A percentile compares a stretch with the other conserved stretches of the same genome.
These are phyloP conservation scores for Cutaneotrichosporon curvatum DNA, from an alignment of 1,284 basidiomycete genomes.

Conservation along the genomic window DNA sequence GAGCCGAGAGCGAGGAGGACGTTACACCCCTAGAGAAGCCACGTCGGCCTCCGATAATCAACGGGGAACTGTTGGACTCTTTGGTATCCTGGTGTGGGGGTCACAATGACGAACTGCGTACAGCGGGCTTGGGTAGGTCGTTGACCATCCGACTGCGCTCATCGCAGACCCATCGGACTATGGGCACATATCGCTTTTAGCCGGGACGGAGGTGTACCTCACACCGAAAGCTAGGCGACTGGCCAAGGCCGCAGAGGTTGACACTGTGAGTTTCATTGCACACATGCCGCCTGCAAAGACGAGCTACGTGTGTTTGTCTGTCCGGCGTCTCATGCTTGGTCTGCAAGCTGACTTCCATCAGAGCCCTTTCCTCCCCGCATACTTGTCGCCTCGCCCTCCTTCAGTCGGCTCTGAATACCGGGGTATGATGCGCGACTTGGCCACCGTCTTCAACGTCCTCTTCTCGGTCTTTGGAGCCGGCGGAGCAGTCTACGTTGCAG, in stretches of 20 bases:
- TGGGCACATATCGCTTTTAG: constrained; percentile 28
- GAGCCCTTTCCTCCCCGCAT: constrained; percentile 33
- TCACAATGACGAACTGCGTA: constrained; percentile 1
- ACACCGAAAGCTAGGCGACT: constrained; percentile 24
- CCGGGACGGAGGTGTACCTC: constrained; percentile 37
- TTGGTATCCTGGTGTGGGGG: constrained; percentile 16
- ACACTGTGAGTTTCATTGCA: neutral
- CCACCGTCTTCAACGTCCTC: constrained; percentile 36
- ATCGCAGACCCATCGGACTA: constrained; percentile 27
- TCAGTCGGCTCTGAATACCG: constrained; percentile 32
- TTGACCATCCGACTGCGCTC: neutral
- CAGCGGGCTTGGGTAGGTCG: constrained; percentile 14
- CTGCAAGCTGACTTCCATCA: too few relatives aligned
- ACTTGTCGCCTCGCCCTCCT: constrained; percentile 26
- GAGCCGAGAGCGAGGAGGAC: neutral
- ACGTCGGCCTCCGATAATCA: constrained; percentile 7
- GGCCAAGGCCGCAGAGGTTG: constrained; percentile 3
- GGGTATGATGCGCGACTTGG: constrained; percentile 21
- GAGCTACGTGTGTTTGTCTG: neutral
- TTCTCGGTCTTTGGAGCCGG: constrained; percentile 38
- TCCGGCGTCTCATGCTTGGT: neutral
- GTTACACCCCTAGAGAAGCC: constrained; percentile 1
- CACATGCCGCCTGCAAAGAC: neutral
- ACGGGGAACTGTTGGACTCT: constrained; percentile 16
- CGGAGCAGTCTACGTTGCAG: constrained; percentile 33